Percentiles rank a stretch among this genome's conserved stretches.
Conservation (phyloP, 2,329 filamentous ascomycete genomes). For the Penicillium sp. region DNA sequence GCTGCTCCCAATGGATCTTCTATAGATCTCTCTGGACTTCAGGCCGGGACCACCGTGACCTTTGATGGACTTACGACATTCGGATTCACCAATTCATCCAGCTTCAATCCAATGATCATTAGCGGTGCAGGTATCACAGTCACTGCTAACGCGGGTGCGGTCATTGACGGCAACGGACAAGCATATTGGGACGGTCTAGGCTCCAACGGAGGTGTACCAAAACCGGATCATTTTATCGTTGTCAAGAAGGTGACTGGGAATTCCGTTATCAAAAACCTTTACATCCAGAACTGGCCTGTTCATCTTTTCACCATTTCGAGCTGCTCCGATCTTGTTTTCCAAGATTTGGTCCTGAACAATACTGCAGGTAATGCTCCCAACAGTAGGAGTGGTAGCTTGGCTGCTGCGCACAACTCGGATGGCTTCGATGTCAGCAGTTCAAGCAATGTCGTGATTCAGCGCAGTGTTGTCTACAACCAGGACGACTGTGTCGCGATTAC, state of each 20-base stretch:
- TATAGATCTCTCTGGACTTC: conserved; percentile 1
- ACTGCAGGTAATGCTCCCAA: conserved; percentile 6
- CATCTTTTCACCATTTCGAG: conserved; percentile 7
- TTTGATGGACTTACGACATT: conserved; percentile 9
- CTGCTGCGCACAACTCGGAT: conserved; percentile 58
- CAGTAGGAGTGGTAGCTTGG: background rate
- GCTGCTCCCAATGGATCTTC: conserved; percentile 5
- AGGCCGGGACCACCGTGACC: conserved; percentile 1
- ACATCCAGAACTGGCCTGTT: conserved; percentile 8
- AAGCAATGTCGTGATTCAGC: conserved; percentile 55
- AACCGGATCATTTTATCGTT: conserved; percentile 8
- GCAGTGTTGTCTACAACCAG: conserved; percentile 61
- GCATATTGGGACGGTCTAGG: conserved; percentile 7
- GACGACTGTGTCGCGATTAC: conserved; percentile 65
- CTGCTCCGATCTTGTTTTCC: conserved; percentile 10
- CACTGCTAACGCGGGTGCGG: conserved; percentile 3
- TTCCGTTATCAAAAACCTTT: background rate
- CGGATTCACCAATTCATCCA: conserved; percentile 3
- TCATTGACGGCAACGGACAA: conserved; percentile 9
- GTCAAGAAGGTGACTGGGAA: conserved; percentile 6
- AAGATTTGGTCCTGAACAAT: conserved; percentile 1
- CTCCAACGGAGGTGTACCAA: conserved; percentile 6
- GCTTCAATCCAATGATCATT: conserved; percentile 1
- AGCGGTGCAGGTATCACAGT: conserved; percentile 2
- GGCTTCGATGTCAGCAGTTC: conserved; percentile 45